These are phyloP conservation scores for Paraglomus brasilianum DNA, from an alignment of 192 early-diverging fungal species.

Conservation along the genomic window DNA sequence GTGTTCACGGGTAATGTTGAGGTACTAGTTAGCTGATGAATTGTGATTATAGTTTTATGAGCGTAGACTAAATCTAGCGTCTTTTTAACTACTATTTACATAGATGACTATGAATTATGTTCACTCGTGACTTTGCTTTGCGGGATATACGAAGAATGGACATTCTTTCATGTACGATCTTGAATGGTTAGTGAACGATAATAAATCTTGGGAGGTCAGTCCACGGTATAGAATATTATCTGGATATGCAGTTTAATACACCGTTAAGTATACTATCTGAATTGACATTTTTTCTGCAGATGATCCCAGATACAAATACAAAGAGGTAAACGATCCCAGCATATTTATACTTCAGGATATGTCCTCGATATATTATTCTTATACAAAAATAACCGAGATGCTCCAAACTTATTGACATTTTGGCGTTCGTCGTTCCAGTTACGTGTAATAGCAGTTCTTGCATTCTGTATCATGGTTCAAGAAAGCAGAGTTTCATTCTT, in stretches of 20 bases:
- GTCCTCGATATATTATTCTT: constrained; percentile 79
- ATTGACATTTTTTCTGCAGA: constrained; percentile 20
- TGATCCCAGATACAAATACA: constrained; percentile 50
- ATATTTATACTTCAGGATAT: constrained; percentile 60
- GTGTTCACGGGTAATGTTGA: constrained; percentile 70
- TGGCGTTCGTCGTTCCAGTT: too few relatives aligned
- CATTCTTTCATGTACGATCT: constrained; percentile 67
- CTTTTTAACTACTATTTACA: neutral
- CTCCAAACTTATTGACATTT: too few relatives aligned
- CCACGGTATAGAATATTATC: constrained; percentile 81
- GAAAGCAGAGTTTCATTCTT: too few relatives aligned
- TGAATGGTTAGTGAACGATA: constrained; percentile 73
- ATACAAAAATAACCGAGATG: constrained; percentile 68
- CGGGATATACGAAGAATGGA: constrained; percentile 70
- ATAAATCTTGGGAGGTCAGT: constrained; percentile 62
- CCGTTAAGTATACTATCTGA: constrained; percentile 40
- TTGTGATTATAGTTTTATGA: neutral
- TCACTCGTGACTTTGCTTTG: constrained; percentile 28
- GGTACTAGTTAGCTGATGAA: constrained; percentile 39
- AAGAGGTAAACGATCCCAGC: constrained; percentile 69
- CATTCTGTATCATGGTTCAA: too few relatives aligned
- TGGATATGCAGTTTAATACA: constrained; percentile 77
- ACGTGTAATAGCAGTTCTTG: too few relatives aligned
- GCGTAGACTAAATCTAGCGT: too few relatives aligned
- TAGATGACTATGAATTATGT: neutral